Evolutionary conservation across 2,329 filamentous ascomycete species (phyloP), one percentile per base, ranked within the genome.

Genomic region (Talaromyces sp.): DNA sequence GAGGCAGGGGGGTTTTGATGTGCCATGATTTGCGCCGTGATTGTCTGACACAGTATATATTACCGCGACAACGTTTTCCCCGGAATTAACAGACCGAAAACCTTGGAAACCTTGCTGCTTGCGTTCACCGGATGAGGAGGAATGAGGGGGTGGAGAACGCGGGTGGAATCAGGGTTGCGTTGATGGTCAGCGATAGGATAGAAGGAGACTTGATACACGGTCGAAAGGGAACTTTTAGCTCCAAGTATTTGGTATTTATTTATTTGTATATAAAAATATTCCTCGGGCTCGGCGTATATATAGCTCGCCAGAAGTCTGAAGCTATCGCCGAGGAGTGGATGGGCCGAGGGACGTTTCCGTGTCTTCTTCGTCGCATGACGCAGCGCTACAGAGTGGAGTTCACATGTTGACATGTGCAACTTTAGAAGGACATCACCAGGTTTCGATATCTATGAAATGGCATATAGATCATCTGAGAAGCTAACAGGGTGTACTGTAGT

Each of bases 71-170:
- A 19, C 36, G 20, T 42, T 48, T 59, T 55, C 55, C 52, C 53
- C 52, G 58, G 65, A 59, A 62, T 64, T 58, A 27, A 5, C 58
- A 33, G 24, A 41, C 47, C 37, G 39, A 43, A 42, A 62, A 58
- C 64, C 62, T 62, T 57, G 60, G 24, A 46, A 56, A 60, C 52
- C 51, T 63, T 63, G 60, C 68, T 70, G 63, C 61, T 69, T 70
- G 66, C 64, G 68, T 67, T 70, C 68, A 70, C 68, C 68, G 68
- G 60, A 62, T 62, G 55, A 54, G 55, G 59, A 53, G 52, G 55
- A 57, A 60, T 62, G 61, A 61, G 61, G 61, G 51, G 58, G 53
- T 56, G 53, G 51, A 52, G 50, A 37, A 33, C 11, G 32, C 35
- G 19, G 50, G 44, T 46, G 51, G 51, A 57, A 55, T 59, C 54